These are phyloP conservation scores for Cordyceps tenuipes DNA, from an alignment of 2,329 filamentous ascomycete genomes.

Conservation along the genomic window DNA sequence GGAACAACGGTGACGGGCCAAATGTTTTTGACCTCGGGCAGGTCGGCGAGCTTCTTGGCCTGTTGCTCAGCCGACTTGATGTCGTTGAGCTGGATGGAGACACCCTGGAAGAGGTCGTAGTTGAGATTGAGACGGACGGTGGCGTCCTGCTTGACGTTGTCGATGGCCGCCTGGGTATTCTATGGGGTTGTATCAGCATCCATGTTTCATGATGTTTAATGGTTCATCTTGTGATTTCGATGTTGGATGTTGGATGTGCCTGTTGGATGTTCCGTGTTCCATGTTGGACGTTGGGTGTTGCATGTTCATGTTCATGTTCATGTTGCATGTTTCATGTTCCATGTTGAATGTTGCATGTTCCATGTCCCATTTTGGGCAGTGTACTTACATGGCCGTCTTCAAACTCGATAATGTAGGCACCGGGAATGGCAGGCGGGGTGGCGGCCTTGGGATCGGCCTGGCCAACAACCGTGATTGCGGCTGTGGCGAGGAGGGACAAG, in stretches of 20 bases:
- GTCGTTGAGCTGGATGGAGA: slow-evolving; percentile 44
- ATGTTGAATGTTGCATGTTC: too few relatives aligned
- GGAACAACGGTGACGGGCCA: slow-evolving; percentile 41
- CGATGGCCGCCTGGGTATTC: slow-evolving; percentile 31
- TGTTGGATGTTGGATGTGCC: too few relatives aligned
- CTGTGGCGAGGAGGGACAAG: slow-evolving; percentile 28
- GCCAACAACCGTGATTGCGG: slow-evolving; percentile 18
- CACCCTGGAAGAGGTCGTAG: slow-evolving; percentile 45
- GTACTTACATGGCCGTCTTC: slow-evolving; percentile 38
- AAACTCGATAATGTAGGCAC: slow-evolving; percentile 46
- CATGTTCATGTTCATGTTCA: too few relatives aligned
- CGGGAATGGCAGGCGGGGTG: slow-evolving; percentile 27
- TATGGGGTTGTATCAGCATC: background rate
- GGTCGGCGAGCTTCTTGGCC: slow-evolving; percentile 30
- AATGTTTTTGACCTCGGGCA: slow-evolving; percentile 39
- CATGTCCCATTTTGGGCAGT: background rate
- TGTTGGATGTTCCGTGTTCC: too few relatives aligned
- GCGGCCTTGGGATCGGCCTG: background rate
- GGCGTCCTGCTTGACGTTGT: slow-evolving; percentile 30
- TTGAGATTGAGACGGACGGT: slow-evolving; percentile 39
- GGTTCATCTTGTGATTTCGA: too few relatives aligned
- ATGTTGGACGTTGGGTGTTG: too few relatives aligned
- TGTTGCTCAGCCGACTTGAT: slow-evolving; percentile 34
- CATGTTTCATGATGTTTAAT: too few relatives aligned
- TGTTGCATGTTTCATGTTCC: too few relatives aligned